Conservation (phyloP, 345 rosid species). For the Gossypium thurberi region DNA sequence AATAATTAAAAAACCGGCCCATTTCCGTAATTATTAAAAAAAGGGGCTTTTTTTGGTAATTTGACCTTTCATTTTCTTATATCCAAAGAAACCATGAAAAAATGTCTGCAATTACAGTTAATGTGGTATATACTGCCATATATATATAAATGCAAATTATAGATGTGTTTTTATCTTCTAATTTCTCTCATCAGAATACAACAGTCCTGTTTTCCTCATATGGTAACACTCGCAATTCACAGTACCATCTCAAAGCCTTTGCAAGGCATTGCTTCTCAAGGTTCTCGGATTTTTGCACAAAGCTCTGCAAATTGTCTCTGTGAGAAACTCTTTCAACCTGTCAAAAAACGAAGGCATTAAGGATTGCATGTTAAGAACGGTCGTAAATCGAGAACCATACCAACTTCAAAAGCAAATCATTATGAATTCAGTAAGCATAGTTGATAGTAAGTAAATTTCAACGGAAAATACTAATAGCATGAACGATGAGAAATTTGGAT, state of each 20-base stretch:
- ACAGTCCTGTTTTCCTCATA: conserved; percentile 64
- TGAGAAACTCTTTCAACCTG: conserved; percentile 97
- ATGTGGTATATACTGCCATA: background rate
- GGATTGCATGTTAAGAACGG: background rate
- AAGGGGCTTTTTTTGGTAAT: too few species aligned
- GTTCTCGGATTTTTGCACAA: conserved; percentile 81
- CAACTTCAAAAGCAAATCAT: too few species aligned
- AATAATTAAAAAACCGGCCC: too few species aligned
- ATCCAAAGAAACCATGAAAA: background rate
- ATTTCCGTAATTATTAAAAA: too few species aligned
- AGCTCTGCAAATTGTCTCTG: conserved; percentile 71
- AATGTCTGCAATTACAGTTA: background rate
- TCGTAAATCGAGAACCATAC: background rate
- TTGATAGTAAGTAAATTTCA: too few species aligned
- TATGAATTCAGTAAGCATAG: too few species aligned
- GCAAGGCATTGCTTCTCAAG: conserved; percentile 89
- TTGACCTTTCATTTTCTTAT: background rate
- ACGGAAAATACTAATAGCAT: too few species aligned
- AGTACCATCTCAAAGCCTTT: conserved; percentile 72
- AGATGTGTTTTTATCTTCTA: background rate
- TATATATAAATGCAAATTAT: too few species aligned
- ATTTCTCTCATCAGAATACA: conserved; percentile 42
- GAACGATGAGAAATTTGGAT: too few species aligned
- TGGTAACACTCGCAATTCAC: conserved; percentile 81
- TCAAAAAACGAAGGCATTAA: background rate